These are phyloP conservation scores for Hanseniaspora valbyensis DNA, from an alignment of 805 yeast genomes.

Conservation along the genomic window DNA sequence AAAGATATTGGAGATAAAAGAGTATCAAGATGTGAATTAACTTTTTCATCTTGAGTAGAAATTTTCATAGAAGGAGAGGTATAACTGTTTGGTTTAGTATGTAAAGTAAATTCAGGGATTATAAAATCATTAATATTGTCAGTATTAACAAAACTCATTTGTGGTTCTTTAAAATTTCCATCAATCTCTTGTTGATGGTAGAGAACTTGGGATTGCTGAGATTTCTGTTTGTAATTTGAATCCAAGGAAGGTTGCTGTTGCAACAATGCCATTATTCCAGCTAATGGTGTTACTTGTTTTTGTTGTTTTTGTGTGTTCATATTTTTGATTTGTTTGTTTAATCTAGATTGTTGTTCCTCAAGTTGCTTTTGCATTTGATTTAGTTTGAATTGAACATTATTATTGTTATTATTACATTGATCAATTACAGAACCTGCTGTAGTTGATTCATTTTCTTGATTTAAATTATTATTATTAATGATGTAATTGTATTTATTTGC, in stretches of 20 bases:
- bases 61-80: neutral
- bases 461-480: too few species aligned
- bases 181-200: neutral
- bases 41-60: neutral
- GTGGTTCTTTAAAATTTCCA: neutral
- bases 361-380: slow-evolving; percentile 9
- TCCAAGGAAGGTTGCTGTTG: too few species aligned
- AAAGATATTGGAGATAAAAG: slow-evolving; percentile 2
- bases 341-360: neutral
- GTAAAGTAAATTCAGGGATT: neutral
- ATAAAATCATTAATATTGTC: neutral
- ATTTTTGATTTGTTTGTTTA: slow-evolving; percentile 9
- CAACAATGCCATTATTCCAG: neutral
- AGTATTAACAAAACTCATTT: neutral
- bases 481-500: too few species aligned
- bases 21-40: neutral
- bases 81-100: neutral
- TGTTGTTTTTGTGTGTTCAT: slow-evolving; percentile 1
- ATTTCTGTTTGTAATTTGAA: neutral
- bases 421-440: slow-evolving; percentile 9
- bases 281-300: neutral
- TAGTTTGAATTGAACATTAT: slow-evolving; percentile 5
- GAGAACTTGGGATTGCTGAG: neutral
- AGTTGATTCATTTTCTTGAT: neutral
- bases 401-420: neutral